These are phyloP conservation scores for Arthrinium phaeospermum DNA, from an alignment of 2,329 filamentous ascomycete species.

Conservation along the genomic window DNA sequence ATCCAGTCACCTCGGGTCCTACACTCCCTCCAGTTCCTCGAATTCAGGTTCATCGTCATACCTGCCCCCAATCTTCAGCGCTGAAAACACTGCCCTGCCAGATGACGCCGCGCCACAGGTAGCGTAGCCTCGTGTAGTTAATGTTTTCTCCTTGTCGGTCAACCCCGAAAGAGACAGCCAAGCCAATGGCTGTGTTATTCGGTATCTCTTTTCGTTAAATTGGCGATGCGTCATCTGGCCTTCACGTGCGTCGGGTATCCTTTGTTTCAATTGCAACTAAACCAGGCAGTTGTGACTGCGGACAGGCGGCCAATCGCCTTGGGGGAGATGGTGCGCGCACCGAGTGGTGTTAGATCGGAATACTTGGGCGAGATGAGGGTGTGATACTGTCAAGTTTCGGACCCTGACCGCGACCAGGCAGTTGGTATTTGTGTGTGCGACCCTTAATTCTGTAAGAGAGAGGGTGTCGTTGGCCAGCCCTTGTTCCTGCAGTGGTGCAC, in stretches of 20 bases:
- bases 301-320: background rate
- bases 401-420: background rate
- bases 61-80: background rate
- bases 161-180: background rate
- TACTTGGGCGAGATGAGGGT: background rate
- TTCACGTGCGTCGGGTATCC: background rate
- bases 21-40: background rate
- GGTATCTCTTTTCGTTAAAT: background rate
- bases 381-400: background rate
- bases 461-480: background rate
- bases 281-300: background rate
- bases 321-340: background rate
- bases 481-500: background rate
- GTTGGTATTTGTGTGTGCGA: background rate
- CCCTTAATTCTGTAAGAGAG: background rate
- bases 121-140: background rate
- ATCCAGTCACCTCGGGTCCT: background rate
- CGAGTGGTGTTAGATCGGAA: background rate
- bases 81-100: background rate
- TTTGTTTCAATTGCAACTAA: no score
- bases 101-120: background rate
- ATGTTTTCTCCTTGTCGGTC: background rate
- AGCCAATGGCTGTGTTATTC: background rate
- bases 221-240: background rate
- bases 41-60: background rate